Percentiles rank a stretch among this genome's conserved stretches.
phyloP scores from a whole-genome alignment of 306 rosid genomes.

The Cucumis melo region DNA sequence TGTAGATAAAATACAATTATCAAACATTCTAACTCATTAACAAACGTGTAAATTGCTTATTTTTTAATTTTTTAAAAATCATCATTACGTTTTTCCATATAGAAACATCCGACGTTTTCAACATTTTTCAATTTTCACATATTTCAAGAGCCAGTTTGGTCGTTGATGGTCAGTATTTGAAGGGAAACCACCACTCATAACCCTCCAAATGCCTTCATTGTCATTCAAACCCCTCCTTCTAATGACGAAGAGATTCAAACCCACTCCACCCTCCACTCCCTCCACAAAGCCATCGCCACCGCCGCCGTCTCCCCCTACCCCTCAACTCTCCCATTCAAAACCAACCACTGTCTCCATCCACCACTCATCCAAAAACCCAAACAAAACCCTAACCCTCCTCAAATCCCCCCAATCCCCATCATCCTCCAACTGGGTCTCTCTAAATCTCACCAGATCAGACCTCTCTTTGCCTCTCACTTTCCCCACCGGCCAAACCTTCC shows the following conservation, averaged over 20 bases:
- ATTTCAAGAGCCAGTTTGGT: background rate
- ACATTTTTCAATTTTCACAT: too few species aligned
- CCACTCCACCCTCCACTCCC: slow-evolving; percentile 13
- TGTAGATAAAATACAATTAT: too few species aligned
- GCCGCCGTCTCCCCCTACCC: slow-evolving; percentile 27
- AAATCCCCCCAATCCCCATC: slow-evolving; percentile 7
- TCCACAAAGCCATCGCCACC: slow-evolving; percentile 9
- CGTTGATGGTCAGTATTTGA: background rate
- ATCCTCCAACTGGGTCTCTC: slow-evolving; percentile 34
- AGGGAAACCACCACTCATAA: background rate
- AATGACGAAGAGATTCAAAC: slow-evolving; percentile 34
- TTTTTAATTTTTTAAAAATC: too few species aligned
- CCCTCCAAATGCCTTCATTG: background rate
- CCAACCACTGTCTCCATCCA: slow-evolving; percentile 5
- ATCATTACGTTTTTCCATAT: too few species aligned
- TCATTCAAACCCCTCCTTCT: background rate
- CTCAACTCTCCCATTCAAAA: slow-evolving; percentile 21
- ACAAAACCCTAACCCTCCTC: slow-evolving; percentile 5
- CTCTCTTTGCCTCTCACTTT: slow-evolving; percentile 80
- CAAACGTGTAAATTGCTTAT: too few species aligned
- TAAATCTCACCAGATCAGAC: slow-evolving; percentile 39
- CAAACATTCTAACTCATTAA: too few species aligned
- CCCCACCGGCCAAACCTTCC: slow-evolving; percentile 97
- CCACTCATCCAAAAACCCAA: slow-evolving; percentile 15
- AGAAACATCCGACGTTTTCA: too few species aligned